Conservation (phyloP, 2,329 filamentous ascomycete genomes). For the Furcasterigmium sp. region DNA sequence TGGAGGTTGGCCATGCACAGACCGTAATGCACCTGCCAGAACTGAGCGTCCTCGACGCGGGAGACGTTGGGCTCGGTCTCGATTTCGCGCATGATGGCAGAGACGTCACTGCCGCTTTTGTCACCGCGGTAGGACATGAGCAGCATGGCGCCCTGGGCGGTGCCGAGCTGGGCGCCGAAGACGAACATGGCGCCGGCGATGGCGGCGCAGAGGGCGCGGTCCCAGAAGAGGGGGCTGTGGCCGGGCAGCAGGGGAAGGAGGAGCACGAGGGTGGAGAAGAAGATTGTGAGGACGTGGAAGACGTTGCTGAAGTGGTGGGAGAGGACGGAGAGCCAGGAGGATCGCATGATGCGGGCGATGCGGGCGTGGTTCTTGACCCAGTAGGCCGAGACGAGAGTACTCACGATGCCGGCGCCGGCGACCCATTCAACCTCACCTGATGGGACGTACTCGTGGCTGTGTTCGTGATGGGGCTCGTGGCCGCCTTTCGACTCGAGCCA, state of each 20-base stretch:
- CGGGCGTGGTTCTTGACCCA: slow-evolving; percentile 85
- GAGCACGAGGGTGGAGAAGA: slow-evolving; percentile 75
- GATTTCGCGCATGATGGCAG: slow-evolving; percentile 78
- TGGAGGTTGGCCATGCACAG: slow-evolving; percentile 94
- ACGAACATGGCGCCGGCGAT: slow-evolving; percentile 87
- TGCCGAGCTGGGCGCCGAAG: slow-evolving; percentile 76
- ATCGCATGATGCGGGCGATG: slow-evolving; percentile 86
- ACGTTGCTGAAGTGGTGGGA: slow-evolving; percentile 90
- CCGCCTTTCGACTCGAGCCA: slow-evolving; percentile 68
- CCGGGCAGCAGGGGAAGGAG: slow-evolving; percentile 77
- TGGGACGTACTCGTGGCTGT: slow-evolving; percentile 60
- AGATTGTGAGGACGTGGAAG: slow-evolving; percentile 89
- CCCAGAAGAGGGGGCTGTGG: slow-evolving; percentile 76
- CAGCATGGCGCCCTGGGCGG: slow-evolving; percentile 86
- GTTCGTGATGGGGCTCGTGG: slow-evolving; percentile 69
- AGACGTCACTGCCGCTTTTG: slow-evolving; percentile 43
- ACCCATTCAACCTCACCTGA: slow-evolving; percentile 77
- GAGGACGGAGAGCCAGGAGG: slow-evolving; percentile 74
- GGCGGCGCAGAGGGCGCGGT: slow-evolving; percentile 72
- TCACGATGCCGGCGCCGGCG: slow-evolving; percentile 72
- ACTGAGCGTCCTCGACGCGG: slow-evolving; percentile 81
- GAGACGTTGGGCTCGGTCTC: slow-evolving; percentile 72
- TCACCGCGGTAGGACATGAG: slow-evolving; percentile 74
- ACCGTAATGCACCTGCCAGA: slow-evolving; percentile 98
- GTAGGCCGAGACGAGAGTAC: slow-evolving; percentile 81